These are phyloP conservation scores for Sclerotinia sclerotiorum DNA, from an alignment of 2,329 filamentous ascomycete species.

Conservation along the genomic window DNA sequence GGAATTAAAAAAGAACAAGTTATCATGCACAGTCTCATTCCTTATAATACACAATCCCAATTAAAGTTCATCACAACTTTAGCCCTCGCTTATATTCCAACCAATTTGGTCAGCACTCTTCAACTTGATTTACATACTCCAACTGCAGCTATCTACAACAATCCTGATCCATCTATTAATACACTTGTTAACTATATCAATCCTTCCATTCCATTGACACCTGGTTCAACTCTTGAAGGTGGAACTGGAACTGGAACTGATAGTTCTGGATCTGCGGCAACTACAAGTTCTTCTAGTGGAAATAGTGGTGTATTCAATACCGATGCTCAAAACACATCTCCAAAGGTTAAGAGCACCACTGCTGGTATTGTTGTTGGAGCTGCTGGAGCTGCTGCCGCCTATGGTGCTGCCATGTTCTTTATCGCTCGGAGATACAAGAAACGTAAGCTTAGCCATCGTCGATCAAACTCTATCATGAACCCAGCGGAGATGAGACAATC, in stretches of 20 bases:
- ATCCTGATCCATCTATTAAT: conserved; percentile 62
- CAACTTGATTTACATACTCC: conserved; percentile 68
- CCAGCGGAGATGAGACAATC: conserved; percentile 51
- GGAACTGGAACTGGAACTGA: conserved; percentile 42
- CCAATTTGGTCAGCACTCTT: conserved; percentile 65
- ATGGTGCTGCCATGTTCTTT: conserved; percentile 75
- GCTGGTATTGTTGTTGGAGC: conserved; percentile 65
- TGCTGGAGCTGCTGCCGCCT: conserved; percentile 65
- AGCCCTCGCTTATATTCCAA: conserved; percentile 74
- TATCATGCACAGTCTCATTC: conserved; percentile 69
- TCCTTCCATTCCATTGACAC: conserved; percentile 60
- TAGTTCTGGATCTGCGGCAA: conserved; percentile 40
- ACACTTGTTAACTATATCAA: conserved; percentile 82
- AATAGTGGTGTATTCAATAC: conserved; percentile 46
- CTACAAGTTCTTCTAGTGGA: conserved; percentile 36
- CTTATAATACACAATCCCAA: conserved; percentile 67
- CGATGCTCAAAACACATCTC: conserved; percentile 46
- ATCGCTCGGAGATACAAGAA: conserved; percentile 70
- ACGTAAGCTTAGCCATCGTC: conserved; percentile 60
- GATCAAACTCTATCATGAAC: conserved; percentile 58
- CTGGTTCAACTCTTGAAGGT: conserved; percentile 45
- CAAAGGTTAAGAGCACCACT: conserved; percentile 62
- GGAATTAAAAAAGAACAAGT: conserved; percentile 50
- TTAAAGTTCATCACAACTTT: conserved; percentile 81
- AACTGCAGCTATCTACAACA: conserved; percentile 72